Conservation (phyloP, 2,329 filamentous ascomycete genomes). For the Apiospora koreana region DNA sequence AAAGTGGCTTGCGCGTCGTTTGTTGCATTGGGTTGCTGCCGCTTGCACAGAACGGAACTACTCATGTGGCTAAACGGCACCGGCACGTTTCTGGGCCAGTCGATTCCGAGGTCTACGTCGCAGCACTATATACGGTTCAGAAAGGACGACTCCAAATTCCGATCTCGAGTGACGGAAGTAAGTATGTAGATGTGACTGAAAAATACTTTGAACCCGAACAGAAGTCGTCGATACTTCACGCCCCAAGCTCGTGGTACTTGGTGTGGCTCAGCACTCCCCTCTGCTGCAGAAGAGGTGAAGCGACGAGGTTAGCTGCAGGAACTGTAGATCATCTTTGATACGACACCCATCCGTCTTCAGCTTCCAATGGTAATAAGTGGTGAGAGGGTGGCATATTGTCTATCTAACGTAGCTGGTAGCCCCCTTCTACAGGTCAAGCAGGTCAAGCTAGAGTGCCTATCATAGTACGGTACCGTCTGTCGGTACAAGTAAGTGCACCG, state of each 20-base stretch:
- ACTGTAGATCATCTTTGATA: not conserved
- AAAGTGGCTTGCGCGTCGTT: constrained; percentile 3
- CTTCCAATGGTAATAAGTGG: not conserved
- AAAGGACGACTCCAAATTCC: not conserved
- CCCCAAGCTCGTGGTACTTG: not conserved
- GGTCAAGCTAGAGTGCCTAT: no score
- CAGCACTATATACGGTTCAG: not conserved
- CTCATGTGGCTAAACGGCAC: constrained; percentile 8
- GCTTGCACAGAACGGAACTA: not conserved
- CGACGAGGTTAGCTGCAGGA: not conserved
- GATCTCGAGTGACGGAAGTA: not conserved
- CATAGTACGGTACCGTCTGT: no score
- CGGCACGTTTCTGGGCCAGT: not conserved
- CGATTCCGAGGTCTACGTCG: not conserved
- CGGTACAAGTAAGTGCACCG: no score
- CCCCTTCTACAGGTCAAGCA: no score
- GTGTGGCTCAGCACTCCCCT: not conserved
- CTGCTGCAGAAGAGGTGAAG: not conserved
- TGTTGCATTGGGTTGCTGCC: not conserved
- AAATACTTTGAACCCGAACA: not conserved
- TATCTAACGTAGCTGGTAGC: no score
- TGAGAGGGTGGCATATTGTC: no score
- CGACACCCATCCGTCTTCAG: not conserved
- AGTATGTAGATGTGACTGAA: not conserved
- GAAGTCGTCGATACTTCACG: not conserved